phyloP scores from a whole-genome alignment of 805 yeast genomes.

The Kluyveromyces starmeri region DNA sequence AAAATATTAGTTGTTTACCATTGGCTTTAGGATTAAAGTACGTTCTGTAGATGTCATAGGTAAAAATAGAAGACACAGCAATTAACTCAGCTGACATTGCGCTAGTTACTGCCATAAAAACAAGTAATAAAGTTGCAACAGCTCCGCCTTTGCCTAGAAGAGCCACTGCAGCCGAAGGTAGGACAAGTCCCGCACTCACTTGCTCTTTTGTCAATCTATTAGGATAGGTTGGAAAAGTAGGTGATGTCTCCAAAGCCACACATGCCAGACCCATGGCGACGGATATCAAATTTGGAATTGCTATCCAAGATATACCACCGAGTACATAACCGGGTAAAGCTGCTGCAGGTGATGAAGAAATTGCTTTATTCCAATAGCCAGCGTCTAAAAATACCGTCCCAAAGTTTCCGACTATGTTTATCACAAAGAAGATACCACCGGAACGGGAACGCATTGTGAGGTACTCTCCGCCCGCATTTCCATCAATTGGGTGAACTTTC shows the following conservation, averaged over 20 bases:
- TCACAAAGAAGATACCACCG: constrained; percentile 85
- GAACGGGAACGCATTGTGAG: constrained; percentile 78
- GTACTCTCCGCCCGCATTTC: constrained; percentile 81
- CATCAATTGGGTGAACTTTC: constrained; percentile 52
- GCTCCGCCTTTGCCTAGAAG: constrained; percentile 85
- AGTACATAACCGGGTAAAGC: constrained; percentile 81
- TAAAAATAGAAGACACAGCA: constrained; percentile 76
- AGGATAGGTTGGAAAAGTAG: constrained; percentile 77
- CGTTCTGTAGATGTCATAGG: constrained; percentile 77
- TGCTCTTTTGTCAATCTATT: constrained; percentile 53
- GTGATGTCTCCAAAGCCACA: constrained; percentile 57
- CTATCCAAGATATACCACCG: constrained; percentile 89
- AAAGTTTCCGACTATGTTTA: constrained; percentile 81
- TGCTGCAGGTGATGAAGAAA: constrained; percentile 75
- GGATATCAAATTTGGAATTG: constrained; percentile 75
- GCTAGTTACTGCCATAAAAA: constrained; percentile 88
- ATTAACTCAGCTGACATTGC: constrained; percentile 89
- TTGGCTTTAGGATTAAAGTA: constrained; percentile 72
- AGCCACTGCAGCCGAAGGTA: constrained; percentile 65
- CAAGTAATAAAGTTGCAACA: constrained; percentile 65
- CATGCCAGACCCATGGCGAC: constrained; percentile 86
- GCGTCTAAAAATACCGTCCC: constrained; percentile 83
- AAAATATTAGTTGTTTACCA: constrained; percentile 60
- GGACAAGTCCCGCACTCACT: constrained; percentile 71
- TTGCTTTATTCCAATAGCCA: constrained; percentile 85